These are phyloP conservation scores for Lachnellula cervina DNA, from an alignment of 2,329 filamentous ascomycete species.

Conservation along the genomic window DNA sequence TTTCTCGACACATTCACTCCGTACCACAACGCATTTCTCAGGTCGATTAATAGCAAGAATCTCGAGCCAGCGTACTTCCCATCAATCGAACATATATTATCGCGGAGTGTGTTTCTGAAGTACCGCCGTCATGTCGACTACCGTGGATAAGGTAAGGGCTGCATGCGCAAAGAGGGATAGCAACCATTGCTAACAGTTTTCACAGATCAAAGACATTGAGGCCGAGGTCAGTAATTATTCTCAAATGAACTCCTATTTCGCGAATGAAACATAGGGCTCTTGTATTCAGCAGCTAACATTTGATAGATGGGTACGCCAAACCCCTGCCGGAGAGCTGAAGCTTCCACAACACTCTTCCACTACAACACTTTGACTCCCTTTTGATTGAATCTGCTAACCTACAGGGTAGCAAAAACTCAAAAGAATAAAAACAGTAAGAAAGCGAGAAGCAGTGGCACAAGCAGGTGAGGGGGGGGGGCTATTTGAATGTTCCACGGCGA, in stretches of 20 bases:
- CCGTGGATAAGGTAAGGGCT: conserved; percentile 79
- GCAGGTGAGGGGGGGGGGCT: no score
- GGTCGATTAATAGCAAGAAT: not conserved
- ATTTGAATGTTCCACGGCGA: no score
- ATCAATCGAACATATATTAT: not conserved
- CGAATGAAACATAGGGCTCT: no score
- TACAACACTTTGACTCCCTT: not conserved
- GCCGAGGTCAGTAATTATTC: conserved; percentile 64
- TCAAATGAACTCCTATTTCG: conserved; percentile 5
- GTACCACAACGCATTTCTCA: not conserved
- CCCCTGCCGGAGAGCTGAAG: no score
- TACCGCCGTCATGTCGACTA: conserved; percentile 75
- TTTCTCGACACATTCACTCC: not conserved
- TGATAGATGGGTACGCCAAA: no score
- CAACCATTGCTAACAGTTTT: conserved; percentile 20
- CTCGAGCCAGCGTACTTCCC: not conserved
- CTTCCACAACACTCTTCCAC: no score
- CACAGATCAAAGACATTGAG: conserved; percentile 93
- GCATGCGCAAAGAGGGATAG: not conserved
- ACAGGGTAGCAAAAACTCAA: conserved; percentile 90
- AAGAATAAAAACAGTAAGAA: conserved; percentile 78
- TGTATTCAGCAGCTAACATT: not conserved
- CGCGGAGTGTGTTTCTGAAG: not conserved
- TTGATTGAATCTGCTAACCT: conserved; percentile 5
- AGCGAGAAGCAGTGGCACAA: no score